A percentile compares a stretch with the other conserved stretches of the same genome.
These are phyloP conservation scores for Cyberlindnera bimundalis DNA, from an alignment of 805 yeast species.

Conservation along the genomic window DNA sequence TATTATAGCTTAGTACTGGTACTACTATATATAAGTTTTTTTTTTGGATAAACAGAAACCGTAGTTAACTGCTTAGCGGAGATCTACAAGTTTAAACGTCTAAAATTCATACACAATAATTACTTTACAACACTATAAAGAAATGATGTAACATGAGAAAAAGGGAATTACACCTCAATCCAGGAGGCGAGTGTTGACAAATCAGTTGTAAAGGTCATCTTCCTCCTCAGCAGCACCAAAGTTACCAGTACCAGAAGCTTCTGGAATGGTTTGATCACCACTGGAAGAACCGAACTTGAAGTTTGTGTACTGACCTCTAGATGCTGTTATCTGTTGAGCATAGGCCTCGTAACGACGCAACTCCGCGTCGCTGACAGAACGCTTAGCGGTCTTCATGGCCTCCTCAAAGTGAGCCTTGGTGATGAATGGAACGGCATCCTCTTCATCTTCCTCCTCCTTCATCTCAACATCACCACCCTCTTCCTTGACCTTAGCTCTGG, in stretches of 20 bases:
- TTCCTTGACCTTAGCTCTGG: conserved; percentile 34
- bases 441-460: conserved; percentile 59
- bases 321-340: conserved; percentile 92
- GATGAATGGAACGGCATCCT: conserved; percentile 94
- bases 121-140: neutral
- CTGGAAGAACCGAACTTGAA: conserved; percentile 63
- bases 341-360: conserved; percentile 98
- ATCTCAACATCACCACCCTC: conserved; percentile 51
- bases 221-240: conserved; percentile 54
- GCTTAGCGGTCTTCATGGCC: conserved; percentile 99
- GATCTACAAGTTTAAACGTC: too few relatives aligned
- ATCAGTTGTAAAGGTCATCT: conserved; percentile 55
- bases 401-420: conserved; percentile 94
- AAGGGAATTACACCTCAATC: conserved; percentile 5
- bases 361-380: conserved; percentile 96
- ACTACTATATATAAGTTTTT: neutral
- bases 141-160: neutral
- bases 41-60: neutral
- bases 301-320: conserved; percentile 91
- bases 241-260: conserved; percentile 39
- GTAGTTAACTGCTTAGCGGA: too few relatives aligned
- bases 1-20: neutral
- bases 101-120: neutral
- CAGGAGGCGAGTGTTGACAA: conserved; percentile 5
- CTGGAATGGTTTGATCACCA: conserved; percentile 35